A percentile compares a stretch with the other conserved stretches of the same genome.
Evolutionary conservation across 257 asterid genomes (phyloP).

Genomic region (Solanum neorickii): DNA sequence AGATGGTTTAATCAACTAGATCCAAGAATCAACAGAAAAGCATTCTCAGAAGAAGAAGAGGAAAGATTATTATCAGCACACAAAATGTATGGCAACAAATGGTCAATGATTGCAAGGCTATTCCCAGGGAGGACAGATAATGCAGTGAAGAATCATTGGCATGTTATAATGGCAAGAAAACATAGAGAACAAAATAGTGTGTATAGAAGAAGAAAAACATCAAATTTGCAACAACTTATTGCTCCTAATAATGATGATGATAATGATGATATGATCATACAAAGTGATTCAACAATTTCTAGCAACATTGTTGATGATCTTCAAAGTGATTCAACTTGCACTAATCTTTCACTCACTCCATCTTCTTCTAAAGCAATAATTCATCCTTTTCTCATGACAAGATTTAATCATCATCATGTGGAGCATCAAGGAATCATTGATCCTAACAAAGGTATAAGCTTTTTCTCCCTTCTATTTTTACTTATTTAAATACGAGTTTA

Average conservation of each 20-base stretch:
- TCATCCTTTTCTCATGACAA: background rate
- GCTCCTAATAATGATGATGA: background rate
- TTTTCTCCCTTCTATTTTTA: background rate
- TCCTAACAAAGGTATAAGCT: background rate
- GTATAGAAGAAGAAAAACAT: slow-evolving; percentile 5
- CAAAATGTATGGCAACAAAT: slow-evolving; percentile 17
- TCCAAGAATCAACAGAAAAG: slow-evolving; percentile 9
- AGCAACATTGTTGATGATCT: slow-evolving; percentile 2
- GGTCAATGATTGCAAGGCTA: slow-evolving; percentile 17
- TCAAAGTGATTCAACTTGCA: slow-evolving; percentile 16
- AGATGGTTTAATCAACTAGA: slow-evolving; percentile 25
- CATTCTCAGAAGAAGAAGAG: slow-evolving; percentile 20
- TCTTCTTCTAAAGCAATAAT: background rate
- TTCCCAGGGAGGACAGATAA: slow-evolving; percentile 19
- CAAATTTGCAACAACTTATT: background rate
- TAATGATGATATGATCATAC: background rate
- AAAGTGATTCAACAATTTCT: slow-evolving; percentile 8
- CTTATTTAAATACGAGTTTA: background rate
- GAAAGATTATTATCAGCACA: slow-evolving; percentile 10
- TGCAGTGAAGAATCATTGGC: slow-evolving; percentile 21
- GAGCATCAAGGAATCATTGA: background rate
- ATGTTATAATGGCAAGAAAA: slow-evolving; percentile 18
- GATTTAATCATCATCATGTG: background rate
- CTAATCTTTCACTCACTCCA: slow-evolving; percentile 12
- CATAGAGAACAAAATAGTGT: slow-evolving; percentile 8